phyloP scores from a whole-genome alignment of 768 basidiomycete species.

The Leccinum fibrillosum region DNA sequence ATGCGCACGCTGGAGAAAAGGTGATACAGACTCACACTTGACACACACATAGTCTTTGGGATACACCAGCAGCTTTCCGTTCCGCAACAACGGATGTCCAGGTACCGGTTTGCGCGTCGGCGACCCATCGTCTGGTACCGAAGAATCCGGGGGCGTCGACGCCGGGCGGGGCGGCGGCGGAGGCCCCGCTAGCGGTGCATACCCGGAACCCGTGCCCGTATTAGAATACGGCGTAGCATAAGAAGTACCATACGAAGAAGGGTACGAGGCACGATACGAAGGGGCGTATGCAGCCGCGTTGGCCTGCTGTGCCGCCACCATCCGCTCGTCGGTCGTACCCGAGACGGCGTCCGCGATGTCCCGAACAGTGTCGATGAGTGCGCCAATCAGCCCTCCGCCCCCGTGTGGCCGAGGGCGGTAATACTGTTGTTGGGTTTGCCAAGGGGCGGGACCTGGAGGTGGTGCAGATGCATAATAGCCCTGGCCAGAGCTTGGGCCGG shows the following conservation, averaged over 20 bases:
- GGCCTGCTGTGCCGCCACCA: slow-evolving; percentile 8
- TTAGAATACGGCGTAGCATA: slow-evolving; percentile 13
- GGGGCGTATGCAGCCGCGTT: slow-evolving; percentile 18
- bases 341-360: slow-evolving; percentile 31
- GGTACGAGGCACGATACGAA: background rate
- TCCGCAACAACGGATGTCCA: slow-evolving; percentile 63
- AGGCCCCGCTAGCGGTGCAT: slow-evolving; percentile 13
- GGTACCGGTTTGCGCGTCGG: slow-evolving; percentile 63
- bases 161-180: slow-evolving; percentile 7
- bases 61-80: slow-evolving; percentile 66
- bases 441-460: slow-evolving; percentile 12
- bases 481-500: background rate
- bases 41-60: slow-evolving; percentile 58
- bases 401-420: slow-evolving; percentile 7
- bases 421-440: slow-evolving; percentile 22
- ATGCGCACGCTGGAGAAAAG: background rate
- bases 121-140: slow-evolving; percentile 45
- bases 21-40: slow-evolving; percentile 52
- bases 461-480: slow-evolving; percentile 8
- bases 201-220: background rate
- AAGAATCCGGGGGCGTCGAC: slow-evolving; percentile 13
- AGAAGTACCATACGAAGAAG: background rate
- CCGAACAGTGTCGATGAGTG: slow-evolving; percentile 25
- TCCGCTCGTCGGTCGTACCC: slow-evolving; percentile 19
- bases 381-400: slow-evolving; percentile 27